Evolutionary conservation across 2,329 filamentous ascomycete genomes (phyloP).

Genomic region (Verticillium nubilum): DNA sequence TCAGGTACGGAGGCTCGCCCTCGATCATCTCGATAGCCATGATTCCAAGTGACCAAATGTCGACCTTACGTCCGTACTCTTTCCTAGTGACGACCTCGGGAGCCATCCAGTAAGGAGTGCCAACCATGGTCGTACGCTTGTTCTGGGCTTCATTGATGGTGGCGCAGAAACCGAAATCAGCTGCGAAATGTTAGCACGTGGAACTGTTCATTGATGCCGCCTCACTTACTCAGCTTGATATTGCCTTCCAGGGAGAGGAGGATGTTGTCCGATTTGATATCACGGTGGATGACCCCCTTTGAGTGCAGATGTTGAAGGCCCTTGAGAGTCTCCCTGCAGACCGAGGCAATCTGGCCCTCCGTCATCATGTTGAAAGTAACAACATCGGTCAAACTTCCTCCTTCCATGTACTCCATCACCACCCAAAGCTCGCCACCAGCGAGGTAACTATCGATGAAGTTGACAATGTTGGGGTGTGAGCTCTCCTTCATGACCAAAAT

Average conservation of each 20-base stretch:
- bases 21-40: slow-evolving; percentile 99
- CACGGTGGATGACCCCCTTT: slow-evolving; percentile 95
- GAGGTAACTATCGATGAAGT: slow-evolving; percentile 96
- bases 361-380: slow-evolving; percentile 99
- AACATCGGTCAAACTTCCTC: slow-evolving; percentile 93
- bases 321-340: slow-evolving; percentile 87
- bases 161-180: slow-evolving; percentile 97
- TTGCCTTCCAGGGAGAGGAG: slow-evolving; percentile 88
- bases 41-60: slow-evolving; percentile 97
- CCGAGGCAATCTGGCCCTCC: slow-evolving; percentile 92
- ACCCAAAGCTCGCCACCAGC: slow-evolving; percentile 92
- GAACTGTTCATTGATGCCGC: background rate
- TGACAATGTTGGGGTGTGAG: slow-evolving; percentile 97
- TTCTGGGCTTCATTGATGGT: slow-evolving; percentile 97
- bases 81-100: slow-evolving; percentile 96
- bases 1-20: slow-evolving; percentile 93
- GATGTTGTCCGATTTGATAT: slow-evolving; percentile 99
- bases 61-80: slow-evolving; percentile 96
- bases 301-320: slow-evolving; percentile 94
- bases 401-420: slow-evolving; percentile 99
- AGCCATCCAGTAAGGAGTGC: slow-evolving; percentile 99
- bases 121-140: slow-evolving; percentile 98
- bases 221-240: slow-evolving; percentile 84
- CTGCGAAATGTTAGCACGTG: slow-evolving; percentile 41
- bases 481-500: slow-evolving; percentile 99